Percentiles rank a stretch among this genome's conserved stretches.
Conservation (phyloP, 2,329 filamentous ascomycete species). For the Magnaporthiopsis rhizophila region DNA sequence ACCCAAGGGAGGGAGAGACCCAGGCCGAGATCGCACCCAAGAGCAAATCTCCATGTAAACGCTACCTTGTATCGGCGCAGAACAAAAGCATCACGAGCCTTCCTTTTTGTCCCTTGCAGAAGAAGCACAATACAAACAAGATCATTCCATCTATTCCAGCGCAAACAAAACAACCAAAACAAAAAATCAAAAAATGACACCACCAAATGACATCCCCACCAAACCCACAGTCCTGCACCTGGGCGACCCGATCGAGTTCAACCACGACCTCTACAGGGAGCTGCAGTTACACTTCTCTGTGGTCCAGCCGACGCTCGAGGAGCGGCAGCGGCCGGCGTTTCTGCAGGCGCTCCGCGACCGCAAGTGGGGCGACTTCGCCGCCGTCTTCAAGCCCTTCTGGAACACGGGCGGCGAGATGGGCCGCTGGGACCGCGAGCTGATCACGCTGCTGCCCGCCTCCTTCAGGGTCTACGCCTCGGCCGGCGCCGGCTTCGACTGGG, state of each 20-base stretch:
- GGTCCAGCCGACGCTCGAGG: slow-evolving; percentile 26
- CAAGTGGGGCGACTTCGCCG: slow-evolving; percentile 32
- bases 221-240: slow-evolving; percentile 23
- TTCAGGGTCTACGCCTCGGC: slow-evolving; percentile 53
- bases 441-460: slow-evolving; percentile 32
- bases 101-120: no score
- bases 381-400: slow-evolving; percentile 16
- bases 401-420: slow-evolving; percentile 18
- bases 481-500: slow-evolving; percentile 56
- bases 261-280: slow-evolving; percentile 20
- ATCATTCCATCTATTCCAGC: no score
- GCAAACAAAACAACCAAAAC: background rate
- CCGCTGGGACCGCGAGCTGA: slow-evolving; percentile 16
- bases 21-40: background rate
- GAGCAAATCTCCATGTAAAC: background rate
- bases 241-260: slow-evolving; percentile 23
- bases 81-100: no score
- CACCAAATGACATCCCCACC: background rate
- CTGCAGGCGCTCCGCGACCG: slow-evolving; percentile 26
- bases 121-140: no score
- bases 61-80: no score
- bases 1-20: background rate
- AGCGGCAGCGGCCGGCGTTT: slow-evolving; percentile 29
- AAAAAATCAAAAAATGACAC: background rate
- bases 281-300: slow-evolving; percentile 23